Evolutionary conservation across 2,329 filamentous ascomycete genomes (phyloP), one percentile per base, ranked within the genome.

Genomic region (Hymenoscyphus repandus): DNA sequence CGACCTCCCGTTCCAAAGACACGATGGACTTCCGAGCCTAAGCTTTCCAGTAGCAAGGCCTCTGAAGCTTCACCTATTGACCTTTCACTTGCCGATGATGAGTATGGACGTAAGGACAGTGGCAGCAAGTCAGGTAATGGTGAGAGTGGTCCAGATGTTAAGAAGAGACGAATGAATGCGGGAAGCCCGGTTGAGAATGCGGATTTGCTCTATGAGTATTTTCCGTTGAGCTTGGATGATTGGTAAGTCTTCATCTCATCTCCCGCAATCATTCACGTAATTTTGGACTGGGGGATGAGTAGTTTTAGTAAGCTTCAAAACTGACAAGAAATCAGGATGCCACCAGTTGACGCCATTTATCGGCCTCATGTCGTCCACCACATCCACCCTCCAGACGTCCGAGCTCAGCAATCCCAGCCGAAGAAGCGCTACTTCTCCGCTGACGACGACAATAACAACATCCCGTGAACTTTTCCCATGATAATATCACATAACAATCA

Each of bases 331-430:
- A 46, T 43, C n/a, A 66, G 63, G 84, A 90, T 91, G 80, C 87
- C 87, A 2, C 90, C 89, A 1, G 88, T 95, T 2, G 90, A 95
- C 68, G 90, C 90, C 5, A 85, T 96, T 13, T 96, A 95, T 66
- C 77, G 90, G 44, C 92, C 91, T 5, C 91, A 96, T 67, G 89
- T 96, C 13, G 91, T 96, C 2, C 92, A 97, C 69, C 91, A 96
- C 66, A 78, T 79, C 42, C 74, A 86, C 43, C 83, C 84, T 9
- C 77, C 80, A 4, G 85, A 88, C 60, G 76, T 86, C 61, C 87
- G 87, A 64, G 83, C 85, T 2, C 80, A 85, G 61, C 87, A 87
- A 64, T 83, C 85, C 2, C 80, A 85, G 55, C 80, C 85, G 60
- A 72, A 80, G 38, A 89, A 88, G 66, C 76, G 84, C 51, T 89